These are phyloP conservation scores for Metarhizium anisopliae DNA, from an alignment of 2,329 filamentous ascomycete species.

Conservation along the genomic window DNA sequence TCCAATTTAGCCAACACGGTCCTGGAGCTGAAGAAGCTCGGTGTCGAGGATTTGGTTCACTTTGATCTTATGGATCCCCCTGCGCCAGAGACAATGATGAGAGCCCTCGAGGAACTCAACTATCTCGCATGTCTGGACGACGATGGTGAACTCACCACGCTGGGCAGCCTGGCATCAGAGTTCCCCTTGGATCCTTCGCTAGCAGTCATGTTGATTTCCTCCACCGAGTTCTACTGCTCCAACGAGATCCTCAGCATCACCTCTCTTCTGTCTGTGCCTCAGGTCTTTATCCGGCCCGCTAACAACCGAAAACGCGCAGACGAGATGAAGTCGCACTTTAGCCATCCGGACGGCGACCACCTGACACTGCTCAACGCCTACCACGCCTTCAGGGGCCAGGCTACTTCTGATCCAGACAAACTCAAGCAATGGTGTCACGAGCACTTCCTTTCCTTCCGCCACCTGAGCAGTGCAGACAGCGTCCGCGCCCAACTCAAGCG, in stretches of 20 bases:
- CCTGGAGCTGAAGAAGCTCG: constrained; percentile 92
- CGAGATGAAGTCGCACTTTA: constrained; percentile 93
- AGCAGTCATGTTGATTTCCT: constrained; percentile 96
- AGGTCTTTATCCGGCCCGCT: constrained; percentile 84
- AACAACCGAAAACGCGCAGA: constrained; percentile 83
- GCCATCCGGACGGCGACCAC: constrained; percentile 89
- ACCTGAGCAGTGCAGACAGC: constrained; percentile 86
- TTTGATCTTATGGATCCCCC: constrained; percentile 99
- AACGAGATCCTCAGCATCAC: constrained; percentile 97
- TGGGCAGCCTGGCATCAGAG: constrained; percentile 83
- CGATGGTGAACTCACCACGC: constrained; percentile 80
- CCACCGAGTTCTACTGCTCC: constrained; percentile 96
- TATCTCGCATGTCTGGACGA: constrained; percentile 95
- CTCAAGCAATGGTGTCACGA: constrained; percentile 92
- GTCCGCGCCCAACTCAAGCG: constrained; percentile 85
- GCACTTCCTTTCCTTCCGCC: constrained; percentile 85
- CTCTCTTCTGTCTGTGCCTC: constrained; percentile 84
- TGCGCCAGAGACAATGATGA: constrained; percentile 96
- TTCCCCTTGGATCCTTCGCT: constrained; percentile 91
- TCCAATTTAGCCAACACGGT: constrained; percentile 95
- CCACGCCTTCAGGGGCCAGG: constrained; percentile 83
- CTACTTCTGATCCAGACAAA: constrained; percentile 50
- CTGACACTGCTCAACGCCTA: constrained; percentile 95
- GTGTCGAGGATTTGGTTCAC: constrained; percentile 89
- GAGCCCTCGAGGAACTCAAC: constrained; percentile 93